phyloP scores from a whole-genome alignment of 2,329 filamentous ascomycete species.

The Colletotrichum kahawae region DNA sequence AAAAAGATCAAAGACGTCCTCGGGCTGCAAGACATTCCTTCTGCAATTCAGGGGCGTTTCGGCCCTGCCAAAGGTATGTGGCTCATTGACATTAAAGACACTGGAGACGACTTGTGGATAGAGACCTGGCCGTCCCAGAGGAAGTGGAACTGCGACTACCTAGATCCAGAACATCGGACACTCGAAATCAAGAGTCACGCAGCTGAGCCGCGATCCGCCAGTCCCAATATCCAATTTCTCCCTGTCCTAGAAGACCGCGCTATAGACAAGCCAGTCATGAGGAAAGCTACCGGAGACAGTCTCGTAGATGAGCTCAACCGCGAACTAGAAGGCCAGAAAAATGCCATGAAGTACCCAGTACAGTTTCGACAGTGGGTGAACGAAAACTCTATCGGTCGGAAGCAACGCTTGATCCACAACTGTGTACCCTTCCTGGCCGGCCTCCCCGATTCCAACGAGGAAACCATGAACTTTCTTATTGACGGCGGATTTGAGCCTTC shows the following conservation, averaged over 20 bases:
- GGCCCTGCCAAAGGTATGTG: slow-evolving; percentile 79
- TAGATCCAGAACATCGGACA: slow-evolving; percentile 58
- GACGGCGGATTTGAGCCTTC: slow-evolving; percentile 64
- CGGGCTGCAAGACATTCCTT: slow-evolving; percentile 59
- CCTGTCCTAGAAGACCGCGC: slow-evolving; percentile 70
- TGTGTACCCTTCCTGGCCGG: slow-evolving; percentile 51
- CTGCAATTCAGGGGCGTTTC: slow-evolving; percentile 72
- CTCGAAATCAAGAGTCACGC: slow-evolving; percentile 67
- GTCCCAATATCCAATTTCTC: slow-evolving; percentile 72
- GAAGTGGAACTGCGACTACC: slow-evolving; percentile 66
- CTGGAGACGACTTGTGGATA: slow-evolving; percentile 63
- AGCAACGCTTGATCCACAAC: slow-evolving; percentile 43
- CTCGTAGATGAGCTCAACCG: slow-evolving; percentile 53
- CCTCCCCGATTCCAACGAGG: slow-evolving; percentile 53
- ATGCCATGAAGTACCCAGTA: slow-evolving; percentile 53
- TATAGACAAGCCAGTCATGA: slow-evolving; percentile 47
- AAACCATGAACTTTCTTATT: slow-evolving; percentile 59
- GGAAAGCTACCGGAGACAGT: slow-evolving; percentile 50
- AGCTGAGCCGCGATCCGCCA: slow-evolving; percentile 51
- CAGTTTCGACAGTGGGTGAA: slow-evolving; percentile 60
- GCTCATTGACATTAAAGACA: slow-evolving; percentile 62
- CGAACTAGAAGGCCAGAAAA: slow-evolving; percentile 57
- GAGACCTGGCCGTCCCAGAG: slow-evolving; percentile 69
- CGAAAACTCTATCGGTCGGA: slow-evolving; percentile 38
- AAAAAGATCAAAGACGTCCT: slow-evolving; percentile 54